Evolutionary conservation across 768 basidiomycete genomes (phyloP), one percentile per base, ranked within the genome.

Genomic region (Lactifluus volemus): DNA sequence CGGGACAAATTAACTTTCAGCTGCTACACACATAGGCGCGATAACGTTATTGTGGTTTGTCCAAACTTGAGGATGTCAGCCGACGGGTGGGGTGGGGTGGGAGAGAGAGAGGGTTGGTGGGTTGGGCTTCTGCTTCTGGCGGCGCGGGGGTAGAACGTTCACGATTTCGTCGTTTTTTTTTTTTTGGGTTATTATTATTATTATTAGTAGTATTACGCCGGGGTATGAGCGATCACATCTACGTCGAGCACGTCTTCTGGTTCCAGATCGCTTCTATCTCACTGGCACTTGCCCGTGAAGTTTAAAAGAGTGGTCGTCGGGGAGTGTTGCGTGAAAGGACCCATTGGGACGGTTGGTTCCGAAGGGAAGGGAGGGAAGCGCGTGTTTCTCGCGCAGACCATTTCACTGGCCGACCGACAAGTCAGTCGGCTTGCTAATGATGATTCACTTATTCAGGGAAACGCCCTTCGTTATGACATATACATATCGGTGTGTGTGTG

Each of bases 101-200:
- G 10, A 12, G 12, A 12, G 10, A 4, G 11, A 15, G 34, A 19
- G 19, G 29, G 6, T 1, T 41, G 42, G 42, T 5, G 42, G n/a
- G 17, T 5, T 17, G 5, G 29, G 41, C 49, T 44, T 62, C 55
- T 53, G 47, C 61, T 62, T 62, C 61, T 62, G 56, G 61, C 61
- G 61, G 61, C 49, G 61, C 61, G 61, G 61, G 50, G 61, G 61
- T 62, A 62, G 56, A 62, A 62, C 61, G 56, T 62, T 58, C 61
- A 34, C 51, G 34, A 49, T 39, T 50, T 47, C 25, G 39, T 36
- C 34, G 34, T 10, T 36, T 36, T 36, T 36, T n/a, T n/a, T n/a
- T n/a, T n/a, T n/a, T n/a, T n/a, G n/a, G n/a, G n/a, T n/a, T n/a
- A n/a, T n/a, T 7, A 1, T 36, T 36, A 36, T 36, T 36, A 36